Evolutionary conservation across 345 rosid species (phyloP), one percentile per base, ranked within the genome.

Genomic region (Excoecaria cochinchinensis): DNA sequence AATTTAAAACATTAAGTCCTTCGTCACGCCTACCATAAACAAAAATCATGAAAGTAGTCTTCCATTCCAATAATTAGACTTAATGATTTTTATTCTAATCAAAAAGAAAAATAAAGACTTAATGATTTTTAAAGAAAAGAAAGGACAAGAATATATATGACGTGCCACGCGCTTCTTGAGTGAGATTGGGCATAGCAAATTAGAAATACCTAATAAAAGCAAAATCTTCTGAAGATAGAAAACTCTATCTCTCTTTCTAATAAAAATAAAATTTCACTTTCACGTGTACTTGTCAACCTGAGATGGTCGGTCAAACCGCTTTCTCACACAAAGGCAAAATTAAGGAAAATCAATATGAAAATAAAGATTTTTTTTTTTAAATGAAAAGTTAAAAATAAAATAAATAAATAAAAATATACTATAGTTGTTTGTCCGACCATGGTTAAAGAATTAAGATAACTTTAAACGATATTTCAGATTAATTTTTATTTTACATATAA

Each of bases 231-330:
- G 22, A 55, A 17, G 21, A 55, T 16, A 5, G 58, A 55, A 55
- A 55, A 55, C 6, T 16, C 22, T 14, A 40, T 13, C 39, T 55
- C 17, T 39, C 52, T 17, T 65, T 31, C 78, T 50, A 64, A 39
- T 39, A 19, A 64, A 64, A 64, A 4, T 61, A 17, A 17, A 21
- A 42, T 72, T 77, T 66, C 70, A 63, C 69, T 61, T 70, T 62
- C 73, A 67, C 62, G 74, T 64, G 71, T 63, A 62, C 25, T 73
- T 70, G 75, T 74, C 78, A 74, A 79, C 78, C 75, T 56, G 72
- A 19, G 77, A 46, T 75, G 64, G 52, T 79, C 67, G 76, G 82
- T 75, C 78, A 79, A 79, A 79, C 75, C 40, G 8, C 8, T 70
- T 79, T 64, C 75, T 74, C 24, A 15, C 47, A 8, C 3, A 22